Evolutionary conservation across 2,329 filamentous ascomycete species (phyloP).

Genomic region (Colletotrichum cereale): DNA sequence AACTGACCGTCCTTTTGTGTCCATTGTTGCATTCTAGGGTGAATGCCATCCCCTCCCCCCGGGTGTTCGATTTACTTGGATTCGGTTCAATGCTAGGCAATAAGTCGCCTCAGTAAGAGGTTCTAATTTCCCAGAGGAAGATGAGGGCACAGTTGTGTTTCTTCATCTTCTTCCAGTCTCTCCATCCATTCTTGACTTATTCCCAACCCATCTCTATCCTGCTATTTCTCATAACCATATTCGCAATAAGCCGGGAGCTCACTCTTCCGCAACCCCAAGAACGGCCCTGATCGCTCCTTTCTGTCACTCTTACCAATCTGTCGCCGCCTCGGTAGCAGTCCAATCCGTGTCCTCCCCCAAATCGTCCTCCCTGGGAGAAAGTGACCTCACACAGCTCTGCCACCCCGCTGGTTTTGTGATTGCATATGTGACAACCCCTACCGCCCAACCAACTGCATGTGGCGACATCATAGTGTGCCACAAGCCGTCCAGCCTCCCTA

Average conservation of each 20-base stretch:
- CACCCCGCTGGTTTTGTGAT: conserved; percentile 20
- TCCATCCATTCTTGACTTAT: not conserved
- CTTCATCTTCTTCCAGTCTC: not conserved
- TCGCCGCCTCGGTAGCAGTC: not conserved
- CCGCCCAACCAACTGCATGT: conserved; percentile 34
- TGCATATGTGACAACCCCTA: conserved; percentile 34
- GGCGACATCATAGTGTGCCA: conserved; percentile 40
- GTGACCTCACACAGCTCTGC: conserved; percentile 30
- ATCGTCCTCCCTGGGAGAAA: conserved; percentile 6
- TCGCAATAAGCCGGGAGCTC: not conserved
- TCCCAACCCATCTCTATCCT: not conserved
- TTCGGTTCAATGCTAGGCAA: conserved; percentile 15
- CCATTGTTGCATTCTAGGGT: not conserved
- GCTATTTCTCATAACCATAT: too few relatives aligned
- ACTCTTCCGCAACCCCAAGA: not conserved
- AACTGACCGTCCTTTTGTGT: not conserved
- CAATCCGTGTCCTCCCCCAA: not conserved
- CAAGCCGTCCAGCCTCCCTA: conserved; percentile 13
- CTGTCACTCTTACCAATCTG: conserved; percentile 11
- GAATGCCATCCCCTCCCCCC: not conserved
- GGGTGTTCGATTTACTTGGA: conserved; percentile 21
- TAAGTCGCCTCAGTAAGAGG: conserved; percentile 30
- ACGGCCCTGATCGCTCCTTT: not conserved
- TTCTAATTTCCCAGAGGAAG: not conserved
- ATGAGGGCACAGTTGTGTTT: not conserved